A percentile compares a stretch with the other conserved stretches of the same genome.
Conservation (phyloP, 78 protist species). For the Dictyostelium discoideum region DNA sequence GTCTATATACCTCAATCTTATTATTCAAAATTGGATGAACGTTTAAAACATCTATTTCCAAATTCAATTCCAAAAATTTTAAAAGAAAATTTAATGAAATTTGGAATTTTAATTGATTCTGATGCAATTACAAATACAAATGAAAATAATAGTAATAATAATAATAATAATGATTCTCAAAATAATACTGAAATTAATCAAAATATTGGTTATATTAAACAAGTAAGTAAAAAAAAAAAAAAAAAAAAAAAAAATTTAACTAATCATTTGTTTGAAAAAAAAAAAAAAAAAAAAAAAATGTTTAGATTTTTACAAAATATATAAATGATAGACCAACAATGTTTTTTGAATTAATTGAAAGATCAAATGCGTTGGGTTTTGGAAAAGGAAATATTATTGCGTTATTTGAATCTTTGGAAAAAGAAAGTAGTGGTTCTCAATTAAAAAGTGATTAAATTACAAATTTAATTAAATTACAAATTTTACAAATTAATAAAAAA, state of each 20-base stretch:
- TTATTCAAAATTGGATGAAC: slow-evolving; percentile 3
- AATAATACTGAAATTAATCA: not conserved
- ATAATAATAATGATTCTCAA: not conserved
- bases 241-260: too few species aligned
- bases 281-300: not conserved
- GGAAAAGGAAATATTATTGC: slow-evolving; percentile 76
- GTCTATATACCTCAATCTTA: slow-evolving; percentile 54
- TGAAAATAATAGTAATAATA: not conserved
- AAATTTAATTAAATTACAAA: too few species aligned
- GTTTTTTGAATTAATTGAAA: slow-evolving; percentile 58
- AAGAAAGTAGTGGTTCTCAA: not conserved
- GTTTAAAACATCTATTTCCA: slow-evolving; percentile 23
- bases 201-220: slow-evolving; percentile 32
- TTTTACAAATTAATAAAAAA: too few species aligned
- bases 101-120: slow-evolving; percentile 54
- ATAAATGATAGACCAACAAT: slow-evolving; percentile 56
- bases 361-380: slow-evolving; percentile 44
- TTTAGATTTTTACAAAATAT: slow-evolving; percentile 62
- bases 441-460: too few species aligned
- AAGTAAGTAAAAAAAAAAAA: slow-evolving; percentile 20
- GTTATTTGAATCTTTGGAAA: slow-evolving; percentile 3
- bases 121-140: not conserved
- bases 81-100: not conserved
- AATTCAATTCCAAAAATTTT: not conserved
- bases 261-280: not conserved